These are phyloP conservation scores for Boletus eberwhitei DNA, from an alignment of 768 basidiomycete genomes.

Conservation along the genomic window DNA sequence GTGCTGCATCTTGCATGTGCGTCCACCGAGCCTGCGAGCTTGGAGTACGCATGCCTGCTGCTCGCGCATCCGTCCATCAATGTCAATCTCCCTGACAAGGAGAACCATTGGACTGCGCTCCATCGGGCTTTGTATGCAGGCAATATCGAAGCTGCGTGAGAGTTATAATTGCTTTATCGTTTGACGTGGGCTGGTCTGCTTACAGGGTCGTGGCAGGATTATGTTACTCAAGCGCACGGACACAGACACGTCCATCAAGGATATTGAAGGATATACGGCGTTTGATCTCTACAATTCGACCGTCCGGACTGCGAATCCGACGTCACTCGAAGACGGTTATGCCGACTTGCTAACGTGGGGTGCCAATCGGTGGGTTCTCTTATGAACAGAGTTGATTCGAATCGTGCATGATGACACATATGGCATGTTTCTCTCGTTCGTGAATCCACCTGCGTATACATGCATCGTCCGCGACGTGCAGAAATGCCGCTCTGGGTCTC, in stretches of 20 bases:
- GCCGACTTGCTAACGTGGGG: constrained; percentile 87
- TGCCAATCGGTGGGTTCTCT: constrained; percentile 56
- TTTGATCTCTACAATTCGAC: constrained; percentile 95
- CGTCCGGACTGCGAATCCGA: constrained; percentile 66
- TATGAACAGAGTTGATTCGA: not conserved
- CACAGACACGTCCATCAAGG: constrained; percentile 69
- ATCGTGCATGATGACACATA: not conserved
- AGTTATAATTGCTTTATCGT: constrained; percentile 5
- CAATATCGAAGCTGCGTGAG: constrained; percentile 68
- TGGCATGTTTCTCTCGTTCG: not conserved
- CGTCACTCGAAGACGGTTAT: constrained; percentile 30
- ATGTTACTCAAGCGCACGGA: constrained; percentile 74
- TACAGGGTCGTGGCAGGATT: constrained; percentile 43
- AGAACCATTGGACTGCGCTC: constrained; percentile 89
- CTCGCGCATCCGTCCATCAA: constrained; percentile 73
- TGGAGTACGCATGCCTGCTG: constrained; percentile 76
- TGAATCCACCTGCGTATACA: not conserved
- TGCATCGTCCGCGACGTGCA: constrained; percentile 20
- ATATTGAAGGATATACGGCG: constrained; percentile 84
- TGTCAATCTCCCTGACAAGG: constrained; percentile 75
- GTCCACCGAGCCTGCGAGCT: constrained; percentile 52
- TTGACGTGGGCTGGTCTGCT: not conserved
- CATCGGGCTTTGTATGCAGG: constrained; percentile 84
- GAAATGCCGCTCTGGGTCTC: constrained; percentile 86
- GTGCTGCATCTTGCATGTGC: constrained; percentile 81